Conservation (phyloP, 2,329 filamentous ascomycete genomes). For the Beauveria sp. region DNA sequence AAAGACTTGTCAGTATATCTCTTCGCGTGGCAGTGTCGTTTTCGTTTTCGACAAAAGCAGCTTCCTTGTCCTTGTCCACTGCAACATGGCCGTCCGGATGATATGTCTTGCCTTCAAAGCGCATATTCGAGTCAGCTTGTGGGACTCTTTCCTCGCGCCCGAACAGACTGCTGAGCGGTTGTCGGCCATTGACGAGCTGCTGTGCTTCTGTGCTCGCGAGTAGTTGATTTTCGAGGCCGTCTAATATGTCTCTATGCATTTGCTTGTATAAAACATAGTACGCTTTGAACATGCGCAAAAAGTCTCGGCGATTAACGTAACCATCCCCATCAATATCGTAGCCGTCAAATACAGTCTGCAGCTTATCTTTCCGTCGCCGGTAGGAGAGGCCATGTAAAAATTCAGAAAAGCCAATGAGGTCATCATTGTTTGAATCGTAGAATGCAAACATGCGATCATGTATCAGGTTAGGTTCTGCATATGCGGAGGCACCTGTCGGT, state of each 20-base stretch:
- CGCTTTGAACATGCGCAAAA: slow-evolving; percentile 82
- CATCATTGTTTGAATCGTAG: slow-evolving; percentile 86
- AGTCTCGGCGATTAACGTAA: slow-evolving; percentile 77
- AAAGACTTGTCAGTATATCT: slow-evolving; percentile 50
- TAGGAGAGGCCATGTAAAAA: slow-evolving; percentile 78
- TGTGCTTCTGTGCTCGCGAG: slow-evolving; percentile 68
- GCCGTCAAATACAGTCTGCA: slow-evolving; percentile 71
- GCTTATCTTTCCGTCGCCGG: slow-evolving; percentile 58
- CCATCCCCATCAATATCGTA: slow-evolving; percentile 90
- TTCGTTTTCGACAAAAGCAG: slow-evolving; percentile 51
- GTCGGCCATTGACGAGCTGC: slow-evolving; percentile 66
- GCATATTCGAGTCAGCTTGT: slow-evolving; percentile 46
- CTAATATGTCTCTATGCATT: slow-evolving; percentile 76
- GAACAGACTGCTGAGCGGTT: slow-evolving; percentile 68
- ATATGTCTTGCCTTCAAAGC: slow-evolving; percentile 59
- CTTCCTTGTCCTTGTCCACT: slow-evolving; percentile 48
- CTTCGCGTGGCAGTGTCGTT: slow-evolving; percentile 54
- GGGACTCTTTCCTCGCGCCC: slow-evolving; percentile 66
- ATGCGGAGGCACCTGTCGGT: slow-evolving; percentile 70
- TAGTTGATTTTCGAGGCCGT: slow-evolving; percentile 69
- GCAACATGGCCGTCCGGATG: slow-evolving; percentile 57
- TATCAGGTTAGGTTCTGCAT: slow-evolving; percentile 77
- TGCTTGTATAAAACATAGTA: slow-evolving; percentile 89
- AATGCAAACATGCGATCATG: slow-evolving; percentile 96
- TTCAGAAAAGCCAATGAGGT: slow-evolving; percentile 84